phyloP scores from a whole-genome alignment of 2,329 filamentous ascomycete species.

The Helotiales sp. region DNA sequence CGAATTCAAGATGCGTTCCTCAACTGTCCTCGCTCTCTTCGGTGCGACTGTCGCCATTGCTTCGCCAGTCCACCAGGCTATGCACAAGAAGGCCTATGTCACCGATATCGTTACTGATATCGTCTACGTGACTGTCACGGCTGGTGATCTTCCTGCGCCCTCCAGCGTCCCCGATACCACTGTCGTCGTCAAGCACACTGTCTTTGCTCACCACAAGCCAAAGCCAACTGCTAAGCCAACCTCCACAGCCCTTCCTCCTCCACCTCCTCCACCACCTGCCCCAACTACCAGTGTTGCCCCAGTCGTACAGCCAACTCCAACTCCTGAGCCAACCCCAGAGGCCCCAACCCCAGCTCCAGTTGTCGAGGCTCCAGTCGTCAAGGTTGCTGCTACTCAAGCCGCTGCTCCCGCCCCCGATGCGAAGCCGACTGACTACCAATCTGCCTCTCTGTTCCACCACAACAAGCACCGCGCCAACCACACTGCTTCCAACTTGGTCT shows the following conservation, averaged over 20 bases:
- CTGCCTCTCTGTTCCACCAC: constrained; percentile 58
- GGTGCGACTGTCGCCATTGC: constrained; percentile 45
- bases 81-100: constrained; percentile 38
- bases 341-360: constrained; percentile 15
- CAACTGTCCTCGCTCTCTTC: constrained; percentile 44
- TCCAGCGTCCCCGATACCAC: constrained; percentile 9
- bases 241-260: constrained; percentile 18
- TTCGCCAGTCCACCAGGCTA: constrained; percentile 43
- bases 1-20: constrained; percentile 48
- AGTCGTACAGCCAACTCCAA: neutral
- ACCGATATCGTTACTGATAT: constrained; percentile 43
- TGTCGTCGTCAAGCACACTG: constrained; percentile 27
- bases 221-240: constrained; percentile 21
- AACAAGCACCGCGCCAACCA: constrained; percentile 88
- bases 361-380: neutral
- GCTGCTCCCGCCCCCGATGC: constrained; percentile 26
- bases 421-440: constrained; percentile 30
- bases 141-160: constrained; percentile 26
- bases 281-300: neutral
- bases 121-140: constrained; percentile 47
- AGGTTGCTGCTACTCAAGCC: constrained; percentile 9
- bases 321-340: constrained; percentile 15
- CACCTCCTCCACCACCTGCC: constrained; percentile 9
- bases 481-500: constrained; percentile 67
- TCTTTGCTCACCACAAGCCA: constrained; percentile 21